Percentiles rank a stretch among this genome's conserved stretches.
phyloP scores from a whole-genome alignment of 495 filamentous ascomycete species.

The Penicillium arizonense region DNA sequence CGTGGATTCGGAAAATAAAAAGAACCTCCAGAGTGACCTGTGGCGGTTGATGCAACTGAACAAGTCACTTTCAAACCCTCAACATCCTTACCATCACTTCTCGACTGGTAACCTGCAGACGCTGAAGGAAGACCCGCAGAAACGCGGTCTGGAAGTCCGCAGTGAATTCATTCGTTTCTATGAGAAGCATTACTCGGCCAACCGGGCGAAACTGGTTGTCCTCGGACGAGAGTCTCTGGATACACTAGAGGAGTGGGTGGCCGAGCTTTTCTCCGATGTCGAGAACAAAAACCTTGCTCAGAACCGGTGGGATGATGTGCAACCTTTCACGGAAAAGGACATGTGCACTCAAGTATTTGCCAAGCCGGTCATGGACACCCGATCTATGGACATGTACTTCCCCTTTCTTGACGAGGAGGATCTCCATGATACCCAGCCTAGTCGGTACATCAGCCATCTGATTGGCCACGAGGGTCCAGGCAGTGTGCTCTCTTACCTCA shows the following conservation, averaged over 20 bases:
- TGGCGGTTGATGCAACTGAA: slow-evolving; percentile 93
- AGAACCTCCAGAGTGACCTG: slow-evolving; percentile 93
- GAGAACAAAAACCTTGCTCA: slow-evolving; percentile 81
- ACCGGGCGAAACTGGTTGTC: slow-evolving; percentile 92
- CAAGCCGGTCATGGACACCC: slow-evolving; percentile 93
- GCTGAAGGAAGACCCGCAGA: slow-evolving; percentile 79
- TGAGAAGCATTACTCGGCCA: slow-evolving; percentile 87
- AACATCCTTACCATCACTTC: slow-evolving; percentile 94
- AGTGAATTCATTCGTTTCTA: slow-evolving; percentile 96
- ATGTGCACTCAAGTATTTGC: slow-evolving; percentile 83
- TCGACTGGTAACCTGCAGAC: slow-evolving; percentile 92
- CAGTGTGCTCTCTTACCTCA: slow-evolving; percentile 92
- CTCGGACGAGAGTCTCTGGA: slow-evolving; percentile 88
- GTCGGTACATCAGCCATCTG: slow-evolving; percentile 86
- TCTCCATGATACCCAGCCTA: slow-evolving; percentile 79
- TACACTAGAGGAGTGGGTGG: slow-evolving; percentile 82
- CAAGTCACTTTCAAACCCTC: slow-evolving; percentile 84
- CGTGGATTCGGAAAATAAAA: slow-evolving; percentile 99
- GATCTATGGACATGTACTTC: slow-evolving; percentile 82
- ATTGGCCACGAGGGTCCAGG: slow-evolving; percentile 97
- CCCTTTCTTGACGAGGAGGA: slow-evolving; percentile 87
- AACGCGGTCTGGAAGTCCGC: slow-evolving; percentile 80
- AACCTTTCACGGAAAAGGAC: slow-evolving; percentile 64
- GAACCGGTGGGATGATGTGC: slow-evolving; percentile 76
- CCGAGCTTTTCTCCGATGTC: slow-evolving; percentile 79